Conservation (phyloP, 2,329 filamentous ascomycete species). For the Colletotrichum lupini region DNA sequence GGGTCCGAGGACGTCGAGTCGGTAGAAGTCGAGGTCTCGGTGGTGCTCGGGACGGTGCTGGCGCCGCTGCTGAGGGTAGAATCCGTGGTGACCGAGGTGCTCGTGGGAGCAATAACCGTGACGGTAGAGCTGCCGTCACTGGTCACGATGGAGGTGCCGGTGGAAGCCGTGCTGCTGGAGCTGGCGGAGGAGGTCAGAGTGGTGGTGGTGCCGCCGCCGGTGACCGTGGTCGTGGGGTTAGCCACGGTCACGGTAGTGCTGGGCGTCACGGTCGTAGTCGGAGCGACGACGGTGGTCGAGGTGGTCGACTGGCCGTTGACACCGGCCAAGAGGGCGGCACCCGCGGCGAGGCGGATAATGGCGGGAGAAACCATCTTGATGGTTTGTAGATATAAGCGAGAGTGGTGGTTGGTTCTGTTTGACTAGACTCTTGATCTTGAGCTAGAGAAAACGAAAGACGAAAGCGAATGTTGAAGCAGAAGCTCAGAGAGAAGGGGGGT, state of each 20-base stretch:
- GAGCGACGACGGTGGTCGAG: background rate
- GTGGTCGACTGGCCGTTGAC: conserved; percentile 23
- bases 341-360: conserved; percentile 10
- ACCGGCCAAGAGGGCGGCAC: conserved; percentile 22
- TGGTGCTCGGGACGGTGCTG: background rate
- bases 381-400: background rate
- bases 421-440: too few relatives aligned
- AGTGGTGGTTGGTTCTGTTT: background rate
- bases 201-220: background rate
- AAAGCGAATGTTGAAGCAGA: conserved; percentile 3
- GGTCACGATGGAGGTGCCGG: background rate
- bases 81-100: background rate
- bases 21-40: background rate
- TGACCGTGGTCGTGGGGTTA: background rate
- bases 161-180: background rate
- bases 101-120: background rate
- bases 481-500: background rate
- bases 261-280: background rate
- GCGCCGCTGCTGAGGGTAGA: background rate
- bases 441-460: background rate
- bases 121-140: background rate
- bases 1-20: background rate
- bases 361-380: conserved; percentile 11
- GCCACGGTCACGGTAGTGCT: background rate
- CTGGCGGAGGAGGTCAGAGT: background rate